Base-by-base conservation (phyloP, 202 grass and related monocot species). In the Dendrocalamus latiflorus region DNA sequence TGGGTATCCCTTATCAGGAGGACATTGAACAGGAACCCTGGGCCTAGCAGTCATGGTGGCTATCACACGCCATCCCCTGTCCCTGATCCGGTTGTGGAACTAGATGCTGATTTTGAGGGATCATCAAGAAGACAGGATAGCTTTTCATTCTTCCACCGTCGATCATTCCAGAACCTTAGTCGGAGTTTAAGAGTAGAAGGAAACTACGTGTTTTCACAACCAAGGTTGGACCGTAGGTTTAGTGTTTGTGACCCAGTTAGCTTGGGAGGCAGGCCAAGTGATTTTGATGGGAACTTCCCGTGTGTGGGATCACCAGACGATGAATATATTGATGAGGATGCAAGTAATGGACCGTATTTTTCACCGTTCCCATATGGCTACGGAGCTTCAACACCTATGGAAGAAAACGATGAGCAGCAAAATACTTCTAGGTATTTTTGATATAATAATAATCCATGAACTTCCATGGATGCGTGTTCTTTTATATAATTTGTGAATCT, bases 31-130 rank as follows among this genome's bases (percentile, higher is more conserved):
- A 95, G 83, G 74, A 92, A 85, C 51, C 93, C 91, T 78, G 86
- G 84, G 21, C 73, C 83, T 22, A 47, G 65, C 33, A 75, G 74
- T 34, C 81, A 84, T 34, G 70, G 87, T 80, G 87, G 87, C 45
- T 90, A 90, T 17, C 87, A 51, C 55, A 89, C 91, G 0, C 81
- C 91, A 34, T 95, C 96, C 26, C 93, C 96, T 67, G 83, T 93
- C 67, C 91, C 91, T 50, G 86, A 95, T 75, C 96, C 95, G 0
- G 73, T 95, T 34, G 87, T 90, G 12, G 95, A 98, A 75, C 41
- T 93, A 15, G 87, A 95, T 81, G 93, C 93, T 49, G 96, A 99
- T 89, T 99, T 99, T 76, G 93, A 99, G 81, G 91, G 85, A 3
- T 95, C 93, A 0, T 87, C 56, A 11, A 87, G 67, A 45, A 88